Evolutionary conservation across 2,329 filamentous ascomycete genomes (phyloP).

Genomic region (Scopulariopsis brevicaulis): DNA sequence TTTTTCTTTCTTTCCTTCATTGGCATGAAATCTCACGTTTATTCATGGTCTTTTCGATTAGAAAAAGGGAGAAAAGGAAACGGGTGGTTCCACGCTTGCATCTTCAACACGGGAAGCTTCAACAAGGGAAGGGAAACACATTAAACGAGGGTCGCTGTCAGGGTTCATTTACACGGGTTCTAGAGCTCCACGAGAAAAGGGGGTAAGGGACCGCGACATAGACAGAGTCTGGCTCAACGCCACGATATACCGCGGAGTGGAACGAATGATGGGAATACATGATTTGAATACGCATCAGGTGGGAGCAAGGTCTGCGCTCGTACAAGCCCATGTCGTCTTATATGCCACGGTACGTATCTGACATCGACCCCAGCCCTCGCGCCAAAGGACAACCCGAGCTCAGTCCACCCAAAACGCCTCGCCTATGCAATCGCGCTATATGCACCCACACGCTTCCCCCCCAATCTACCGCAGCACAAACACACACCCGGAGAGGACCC

Average conservation of each 20-base stretch:
- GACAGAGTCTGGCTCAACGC: background rate
- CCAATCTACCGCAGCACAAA: constrained; percentile 13
- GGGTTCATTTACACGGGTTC: background rate
- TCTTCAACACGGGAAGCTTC: constrained; percentile 1
- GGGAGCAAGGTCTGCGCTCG: background rate
- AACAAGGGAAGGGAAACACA: background rate
- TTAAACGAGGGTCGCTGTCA: background rate
- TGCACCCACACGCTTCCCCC: background rate
- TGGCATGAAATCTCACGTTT: background rate
- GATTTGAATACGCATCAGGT: background rate
- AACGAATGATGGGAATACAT: background rate
- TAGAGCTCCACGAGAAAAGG: background rate
- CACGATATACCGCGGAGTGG: background rate
- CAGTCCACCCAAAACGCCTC: background rate
- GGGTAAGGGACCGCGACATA: background rate
- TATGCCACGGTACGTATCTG: background rate
- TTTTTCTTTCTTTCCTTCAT: background rate
- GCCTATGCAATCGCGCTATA: background rate
- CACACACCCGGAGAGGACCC: constrained; percentile 35
- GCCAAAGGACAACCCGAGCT: background rate
- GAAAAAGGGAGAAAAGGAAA: background rate
- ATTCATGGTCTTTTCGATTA: background rate
- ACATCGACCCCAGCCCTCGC: background rate
- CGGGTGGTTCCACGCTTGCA: background rate
- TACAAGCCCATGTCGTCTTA: background rate